Evolutionary conservation across 805 yeast species (phyloP).

Genomic region (Kuraishia hungarica): DNA sequence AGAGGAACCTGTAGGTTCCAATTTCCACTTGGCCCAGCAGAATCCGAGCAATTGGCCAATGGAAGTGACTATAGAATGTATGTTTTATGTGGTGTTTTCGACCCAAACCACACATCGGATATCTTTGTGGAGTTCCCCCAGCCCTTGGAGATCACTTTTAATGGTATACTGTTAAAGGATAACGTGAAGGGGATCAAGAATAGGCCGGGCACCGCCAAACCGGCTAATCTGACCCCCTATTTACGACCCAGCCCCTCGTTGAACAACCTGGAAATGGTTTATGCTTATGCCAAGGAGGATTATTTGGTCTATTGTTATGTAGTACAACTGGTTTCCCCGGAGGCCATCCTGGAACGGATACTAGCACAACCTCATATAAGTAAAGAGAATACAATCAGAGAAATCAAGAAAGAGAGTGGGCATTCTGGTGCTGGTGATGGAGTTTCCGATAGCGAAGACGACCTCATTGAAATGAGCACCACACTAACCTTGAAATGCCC

Average conservation of each 20-base stretch:
- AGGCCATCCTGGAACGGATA: slow-evolving; percentile 31
- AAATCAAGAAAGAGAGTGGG: slow-evolving; percentile 23
- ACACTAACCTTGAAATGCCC: slow-evolving; percentile 72
- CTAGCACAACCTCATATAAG: slow-evolving; percentile 42
- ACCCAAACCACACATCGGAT: slow-evolving; percentile 10
- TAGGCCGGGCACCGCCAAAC: slow-evolving; percentile 69
- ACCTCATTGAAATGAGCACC: slow-evolving; percentile 63
- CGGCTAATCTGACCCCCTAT: slow-evolving; percentile 64
- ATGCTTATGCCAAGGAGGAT: slow-evolving; percentile 46
- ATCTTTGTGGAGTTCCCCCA: slow-evolving; percentile 56
- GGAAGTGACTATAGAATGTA: slow-evolving; percentile 29
- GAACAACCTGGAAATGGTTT: slow-evolving; percentile 44
- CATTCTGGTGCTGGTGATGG: slow-evolving; percentile 10
- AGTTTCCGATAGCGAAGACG: slow-evolving; percentile 43
- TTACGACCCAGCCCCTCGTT: slow-evolving; percentile 19
- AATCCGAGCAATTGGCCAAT: slow-evolving; percentile 25
- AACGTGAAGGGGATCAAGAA: slow-evolving; percentile 71
- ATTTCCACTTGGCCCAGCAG: slow-evolving; percentile 36
- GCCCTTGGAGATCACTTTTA: slow-evolving; percentile 60
- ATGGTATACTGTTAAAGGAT: slow-evolving; percentile 38
- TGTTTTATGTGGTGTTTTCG: slow-evolving; percentile 45
- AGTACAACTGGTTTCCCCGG: slow-evolving; percentile 39
- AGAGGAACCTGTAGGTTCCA: slow-evolving; percentile 34
- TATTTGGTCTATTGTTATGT: slow-evolving; percentile 49
- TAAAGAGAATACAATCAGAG: slow-evolving; percentile 36